phyloP scores from a whole-genome alignment of 2,329 filamentous ascomycete species.

The Aspergillus intermedius region DNA sequence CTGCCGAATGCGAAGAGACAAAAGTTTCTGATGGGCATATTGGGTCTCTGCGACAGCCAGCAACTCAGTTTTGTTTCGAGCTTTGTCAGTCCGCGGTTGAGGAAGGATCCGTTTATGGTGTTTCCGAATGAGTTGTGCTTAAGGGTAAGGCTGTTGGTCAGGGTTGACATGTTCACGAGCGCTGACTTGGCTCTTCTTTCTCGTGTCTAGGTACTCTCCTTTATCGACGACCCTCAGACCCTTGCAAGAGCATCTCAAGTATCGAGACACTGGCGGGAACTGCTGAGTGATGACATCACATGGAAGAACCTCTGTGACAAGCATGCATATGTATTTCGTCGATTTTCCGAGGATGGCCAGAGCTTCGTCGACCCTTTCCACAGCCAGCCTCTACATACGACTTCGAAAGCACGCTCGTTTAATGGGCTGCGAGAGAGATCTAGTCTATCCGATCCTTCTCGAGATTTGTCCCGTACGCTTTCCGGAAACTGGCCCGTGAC shows the following conservation, averaged over 20 bases:
- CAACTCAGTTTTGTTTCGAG: conserved; percentile 93
- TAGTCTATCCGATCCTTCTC: conserved; percentile 24
- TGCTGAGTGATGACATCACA: conserved; percentile 92
- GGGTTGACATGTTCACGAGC: neutral
- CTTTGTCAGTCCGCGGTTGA: conserved; percentile 87
- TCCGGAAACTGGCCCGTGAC: conserved; percentile 24
- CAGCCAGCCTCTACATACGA: conserved; percentile 17
- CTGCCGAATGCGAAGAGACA: conserved; percentile 71
- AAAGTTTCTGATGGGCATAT: conserved; percentile 73
- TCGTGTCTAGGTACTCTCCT: conserved; percentile 69
- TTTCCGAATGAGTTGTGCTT: conserved; percentile 90
- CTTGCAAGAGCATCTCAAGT: conserved; percentile 90
- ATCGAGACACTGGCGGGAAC: conserved; percentile 87
- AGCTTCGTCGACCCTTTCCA: conserved; percentile 32
- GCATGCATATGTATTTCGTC: conserved; percentile 83
- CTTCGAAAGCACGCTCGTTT: conserved; percentile 14
- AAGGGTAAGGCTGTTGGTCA: conserved; percentile 52
- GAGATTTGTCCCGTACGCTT: conserved; percentile 39
- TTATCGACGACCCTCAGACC: conserved; percentile 93
- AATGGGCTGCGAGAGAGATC: conserved; percentile 20
- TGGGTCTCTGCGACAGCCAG: conserved; percentile 92
- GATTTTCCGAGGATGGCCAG: conserved; percentile 43
- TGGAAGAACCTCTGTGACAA: conserved; percentile 98
- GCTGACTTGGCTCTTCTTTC: conserved; percentile 9
- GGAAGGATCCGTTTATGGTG: conserved; percentile 91